Evolutionary conservation across 768 basidiomycete genomes (phyloP).

Genomic region (Lenzites betulinus): DNA sequence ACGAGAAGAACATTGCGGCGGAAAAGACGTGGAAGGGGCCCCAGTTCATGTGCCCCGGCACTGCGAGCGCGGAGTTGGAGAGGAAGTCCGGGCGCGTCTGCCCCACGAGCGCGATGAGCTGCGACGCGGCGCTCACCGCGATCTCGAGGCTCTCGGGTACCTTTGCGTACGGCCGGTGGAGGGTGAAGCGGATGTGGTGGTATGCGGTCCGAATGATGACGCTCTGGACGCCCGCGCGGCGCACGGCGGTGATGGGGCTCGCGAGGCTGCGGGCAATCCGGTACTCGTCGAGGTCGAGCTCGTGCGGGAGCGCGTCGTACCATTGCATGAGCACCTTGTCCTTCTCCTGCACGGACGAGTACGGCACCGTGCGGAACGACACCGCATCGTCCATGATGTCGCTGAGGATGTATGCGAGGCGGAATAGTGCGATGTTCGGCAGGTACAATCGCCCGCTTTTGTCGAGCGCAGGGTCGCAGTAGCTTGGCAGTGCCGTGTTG

Average conservation of each 20-base stretch:
- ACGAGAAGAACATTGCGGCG: slow-evolving; percentile 91
- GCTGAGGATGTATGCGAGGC: slow-evolving; percentile 75
- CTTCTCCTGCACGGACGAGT: slow-evolving; percentile 70
- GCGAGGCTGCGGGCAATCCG: slow-evolving; percentile 72
- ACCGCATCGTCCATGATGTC: slow-evolving; percentile 87
- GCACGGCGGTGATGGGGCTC: slow-evolving; percentile 55
- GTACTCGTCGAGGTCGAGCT: slow-evolving; percentile 78
- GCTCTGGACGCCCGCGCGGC: slow-evolving; percentile 77
- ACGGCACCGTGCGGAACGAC: slow-evolving; percentile 71
- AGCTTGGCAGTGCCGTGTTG: slow-evolving; percentile 75
- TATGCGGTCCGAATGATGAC: slow-evolving; percentile 78
- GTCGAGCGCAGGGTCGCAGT: slow-evolving; percentile 64
- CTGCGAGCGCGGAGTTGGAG: slow-evolving; percentile 57
- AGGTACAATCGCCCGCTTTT: slow-evolving; percentile 66
- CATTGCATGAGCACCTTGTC: slow-evolving; percentile 73
- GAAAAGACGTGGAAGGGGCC: slow-evolving; percentile 84
- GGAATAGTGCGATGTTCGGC: slow-evolving; percentile 73
- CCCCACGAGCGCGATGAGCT: slow-evolving; percentile 74
- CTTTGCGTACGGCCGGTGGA: slow-evolving; percentile 75
- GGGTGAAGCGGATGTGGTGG: slow-evolving; percentile 82
- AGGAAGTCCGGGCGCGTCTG: slow-evolving; percentile 78
- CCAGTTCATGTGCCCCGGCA: slow-evolving; percentile 84
- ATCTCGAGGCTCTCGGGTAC: slow-evolving; percentile 57
- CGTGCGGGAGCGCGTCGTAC: slow-evolving; percentile 74
- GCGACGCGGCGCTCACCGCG: slow-evolving; percentile 75